Conservation (phyloP, 2,329 filamentous ascomycete species). For the Torrubiellomyces zombiae region DNA sequence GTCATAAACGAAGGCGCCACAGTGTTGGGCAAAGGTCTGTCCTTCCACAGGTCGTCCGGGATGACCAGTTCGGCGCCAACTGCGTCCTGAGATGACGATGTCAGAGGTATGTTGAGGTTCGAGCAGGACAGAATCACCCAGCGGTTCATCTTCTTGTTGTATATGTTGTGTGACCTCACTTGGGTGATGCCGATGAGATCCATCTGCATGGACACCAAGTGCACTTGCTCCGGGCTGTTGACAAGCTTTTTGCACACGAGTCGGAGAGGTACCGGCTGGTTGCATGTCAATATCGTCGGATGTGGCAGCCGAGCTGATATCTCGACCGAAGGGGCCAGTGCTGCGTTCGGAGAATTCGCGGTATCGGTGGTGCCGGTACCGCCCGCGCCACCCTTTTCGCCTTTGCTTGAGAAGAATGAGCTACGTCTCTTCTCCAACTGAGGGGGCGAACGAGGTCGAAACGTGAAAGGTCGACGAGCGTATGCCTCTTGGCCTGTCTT, state of each 20-base stretch:
- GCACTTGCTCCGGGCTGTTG: constrained; percentile 51
- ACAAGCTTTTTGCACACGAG: constrained; percentile 64
- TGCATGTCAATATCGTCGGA: constrained; percentile 78
- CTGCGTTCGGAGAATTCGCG: constrained; percentile 13
- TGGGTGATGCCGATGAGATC: constrained; percentile 66
- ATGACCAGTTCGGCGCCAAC: constrained; percentile 52
- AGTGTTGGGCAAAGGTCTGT: constrained; percentile 59
- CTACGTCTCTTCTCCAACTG: constrained; percentile 32
- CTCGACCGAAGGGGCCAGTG: constrained; percentile 50
- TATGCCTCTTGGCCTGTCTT: constrained; percentile 62
- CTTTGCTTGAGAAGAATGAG: constrained; percentile 37
- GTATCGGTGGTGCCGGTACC: constrained; percentile 8
- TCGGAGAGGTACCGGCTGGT: constrained; percentile 66
- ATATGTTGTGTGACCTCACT: constrained; percentile 61
- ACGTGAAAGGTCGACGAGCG: constrained; percentile 53
- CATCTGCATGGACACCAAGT: constrained; percentile 64
- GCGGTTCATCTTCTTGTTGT: constrained; percentile 50
- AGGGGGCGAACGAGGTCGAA: constrained; percentile 24
- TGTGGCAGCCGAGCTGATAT: constrained; percentile 65
- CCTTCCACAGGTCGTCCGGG: constrained; percentile 57
- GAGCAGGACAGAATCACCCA: constrained; percentile 62
- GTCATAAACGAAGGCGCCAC: constrained; percentile 75
- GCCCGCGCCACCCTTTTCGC: constrained; percentile 9
- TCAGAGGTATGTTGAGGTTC: constrained; percentile 56
- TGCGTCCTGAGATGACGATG: constrained; percentile 33